Percentiles rank a stretch among this genome's conserved stretches.
phyloP scores from a whole-genome alignment of 2,329 filamentous ascomycete species.

The Exophiala phaeomuriformis region DNA sequence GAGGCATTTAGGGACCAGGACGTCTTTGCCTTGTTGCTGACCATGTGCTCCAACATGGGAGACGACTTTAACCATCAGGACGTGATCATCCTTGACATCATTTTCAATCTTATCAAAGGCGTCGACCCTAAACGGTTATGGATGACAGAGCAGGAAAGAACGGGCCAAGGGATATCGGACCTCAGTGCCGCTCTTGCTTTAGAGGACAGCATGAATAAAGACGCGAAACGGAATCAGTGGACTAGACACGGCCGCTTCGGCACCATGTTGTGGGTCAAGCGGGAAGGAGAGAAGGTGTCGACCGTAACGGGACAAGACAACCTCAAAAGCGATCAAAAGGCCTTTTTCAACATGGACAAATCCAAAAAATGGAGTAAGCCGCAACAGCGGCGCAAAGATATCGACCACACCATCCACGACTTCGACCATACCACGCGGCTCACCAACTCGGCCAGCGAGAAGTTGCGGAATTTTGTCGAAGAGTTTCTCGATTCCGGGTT shows the following conservation, averaged over 20 bases:
- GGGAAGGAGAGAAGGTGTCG: conserved; percentile 74
- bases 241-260: conserved; percentile 90
- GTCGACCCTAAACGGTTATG: conserved; percentile 79
- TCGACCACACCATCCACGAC: conserved; percentile 57
- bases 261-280: conserved; percentile 93
- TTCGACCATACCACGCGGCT: conserved; percentile 68
- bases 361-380: conserved; percentile 87
- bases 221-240: conserved; percentile 68
- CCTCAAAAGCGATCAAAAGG: conserved; percentile 62
- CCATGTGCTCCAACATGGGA: conserved; percentile 83
- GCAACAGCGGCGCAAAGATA: conserved; percentile 53
- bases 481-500: conserved; percentile 94
- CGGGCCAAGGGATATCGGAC: conserved; percentile 62
- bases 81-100: conserved; percentile 77
- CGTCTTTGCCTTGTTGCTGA: conserved; percentile 76
- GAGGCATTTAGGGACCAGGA: conserved; percentile 87
- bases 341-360: conserved; percentile 81
- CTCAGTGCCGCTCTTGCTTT: conserved; percentile 68
- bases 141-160: conserved; percentile 67
- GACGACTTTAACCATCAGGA: conserved; percentile 90
- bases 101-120: conserved; percentile 89
- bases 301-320: conserved; percentile 85
- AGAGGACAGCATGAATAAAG: conserved; percentile 73
- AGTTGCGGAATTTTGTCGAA: conserved; percentile 74
- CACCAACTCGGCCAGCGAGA: conserved; percentile 63